Evolutionary conservation across 2,329 filamentous ascomycete species (phyloP), one percentile per base, ranked within the genome.

Genomic region (Pseudogymnoascus sp.): DNA sequence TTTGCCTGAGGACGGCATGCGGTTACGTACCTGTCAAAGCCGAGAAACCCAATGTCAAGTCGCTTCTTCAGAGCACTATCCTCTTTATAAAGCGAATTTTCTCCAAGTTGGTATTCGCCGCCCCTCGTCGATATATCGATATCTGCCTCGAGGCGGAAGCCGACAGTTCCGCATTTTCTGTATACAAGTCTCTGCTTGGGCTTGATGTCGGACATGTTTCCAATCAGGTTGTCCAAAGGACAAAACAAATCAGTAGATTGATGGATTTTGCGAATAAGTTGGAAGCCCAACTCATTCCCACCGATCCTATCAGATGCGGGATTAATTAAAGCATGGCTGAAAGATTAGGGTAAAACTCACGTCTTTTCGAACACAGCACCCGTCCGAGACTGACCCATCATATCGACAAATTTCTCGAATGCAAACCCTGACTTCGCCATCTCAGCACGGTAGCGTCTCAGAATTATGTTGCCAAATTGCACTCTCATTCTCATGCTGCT

Each of bases 401-500:
- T 70, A 4, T 65, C 62, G n/a, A 43, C 37, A 25, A 74, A 72
- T 2, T 66, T 60, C 14, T 66, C 40, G 36, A 69, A 71, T 5
- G 60, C 31, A 31, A 65, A 66, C 9, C 66, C 36, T 5, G 37
- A 49, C 8, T 66, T 46, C 14, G 21, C 18, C 40, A 73, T 70
- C 3, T 60, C 63, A 16, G 63, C 63, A 11, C 61, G 67, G 46
- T 66, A 72, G 11, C 65, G 61, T 14, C 28, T 64, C 1, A 74
- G 60, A 31, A 66, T 61, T 7, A 70, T 36, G 42, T 70, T 66
- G 14, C 72, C 72, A 62, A 73, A 73, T 34, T 71, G 66, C 6
- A 74, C 65, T 18, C 72, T 67, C 70, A 74, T 72, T 36, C 67
- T 65, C 70, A 73, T 72, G 66, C 68, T 67, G 25, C 63, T 65